Conservation (phyloP, 805 yeast genomes). For the Kuraishia ogatae region DNA sequence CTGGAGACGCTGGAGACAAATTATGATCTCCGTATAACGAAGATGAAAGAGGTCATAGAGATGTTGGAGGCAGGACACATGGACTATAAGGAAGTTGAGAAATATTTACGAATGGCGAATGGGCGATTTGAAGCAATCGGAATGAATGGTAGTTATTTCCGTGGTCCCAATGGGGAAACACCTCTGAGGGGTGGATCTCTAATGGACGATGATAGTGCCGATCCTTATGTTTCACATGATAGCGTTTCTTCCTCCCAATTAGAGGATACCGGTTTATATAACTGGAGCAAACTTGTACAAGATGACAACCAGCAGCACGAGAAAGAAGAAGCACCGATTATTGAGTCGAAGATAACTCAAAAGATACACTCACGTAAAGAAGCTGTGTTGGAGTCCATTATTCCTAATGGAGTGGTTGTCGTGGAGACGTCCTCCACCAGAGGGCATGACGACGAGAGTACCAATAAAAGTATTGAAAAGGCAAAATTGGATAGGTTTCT, state of each 20-base stretch:
- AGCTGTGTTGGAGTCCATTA: not conserved
- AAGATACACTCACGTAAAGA: conserved; percentile 8
- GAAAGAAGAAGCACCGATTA: not conserved
- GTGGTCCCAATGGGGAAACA: conserved; percentile 3
- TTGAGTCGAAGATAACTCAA: conserved; percentile 9
- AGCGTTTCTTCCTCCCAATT: not conserved
- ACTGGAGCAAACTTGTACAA: not conserved
- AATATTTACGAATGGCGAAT: conserved; percentile 31
- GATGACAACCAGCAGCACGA: no score
- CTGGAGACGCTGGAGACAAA: conserved; percentile 27
- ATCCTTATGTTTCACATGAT: not conserved
- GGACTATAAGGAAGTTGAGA: conserved; percentile 27
- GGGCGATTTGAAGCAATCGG: conserved; percentile 28
- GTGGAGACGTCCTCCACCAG: not conserved
- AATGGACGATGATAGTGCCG: not conserved
- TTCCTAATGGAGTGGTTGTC: not conserved
- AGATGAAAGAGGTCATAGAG: conserved; percentile 14
- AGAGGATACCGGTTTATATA: not conserved
- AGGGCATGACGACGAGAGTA: not conserved
- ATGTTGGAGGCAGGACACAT: conserved; percentile 13
- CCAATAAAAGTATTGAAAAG: not conserved
- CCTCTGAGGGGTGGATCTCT: not conserved
- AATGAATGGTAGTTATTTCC: conserved; percentile 13
- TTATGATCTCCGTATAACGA: conserved; percentile 24
- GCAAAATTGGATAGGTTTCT: not conserved